These are phyloP conservation scores for Pelagophyceae sp. DNA, from an alignment of 352 stramenopile genomes.

Conservation along the genomic window DNA sequence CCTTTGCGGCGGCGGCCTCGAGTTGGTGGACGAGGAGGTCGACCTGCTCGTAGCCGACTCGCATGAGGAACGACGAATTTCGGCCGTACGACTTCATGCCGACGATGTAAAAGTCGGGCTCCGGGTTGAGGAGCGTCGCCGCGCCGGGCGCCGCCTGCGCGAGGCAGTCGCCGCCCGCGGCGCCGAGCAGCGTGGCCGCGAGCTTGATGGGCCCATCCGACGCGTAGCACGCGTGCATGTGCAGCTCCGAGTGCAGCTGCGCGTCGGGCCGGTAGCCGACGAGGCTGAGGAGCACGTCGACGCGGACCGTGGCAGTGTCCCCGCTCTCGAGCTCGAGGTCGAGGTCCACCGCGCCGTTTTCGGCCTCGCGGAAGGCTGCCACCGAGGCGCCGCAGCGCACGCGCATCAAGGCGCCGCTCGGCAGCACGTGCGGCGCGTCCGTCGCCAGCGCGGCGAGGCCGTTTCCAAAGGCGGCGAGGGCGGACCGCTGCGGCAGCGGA, in stretches of 20 bases:
- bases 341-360: neutral
- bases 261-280: conserved; percentile 16
- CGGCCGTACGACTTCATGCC: conserved; percentile 27
- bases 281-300: conserved; percentile 5
- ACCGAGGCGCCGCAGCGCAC: neutral
- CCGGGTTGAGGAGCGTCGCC: conserved; percentile 21
- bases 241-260: conserved; percentile 9
- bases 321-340: conserved; percentile 2
- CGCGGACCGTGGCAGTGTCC: neutral
- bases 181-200: conserved; percentile 11
- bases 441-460: neutral
- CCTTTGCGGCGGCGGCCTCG: no score
- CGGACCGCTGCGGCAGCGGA: conserved; percentile 1
- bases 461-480: conserved; percentile 5
- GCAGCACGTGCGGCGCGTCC: neutral
- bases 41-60: conserved; percentile 24
- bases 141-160: conserved; percentile 15
- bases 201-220: conserved; percentile 25
- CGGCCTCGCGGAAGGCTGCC: neutral
- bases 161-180: conserved; percentile 22
- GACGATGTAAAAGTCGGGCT: conserved; percentile 20
- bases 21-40: conserved; percentile 1
- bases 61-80: conserved; percentile 22
- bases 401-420: conserved; percentile 4
- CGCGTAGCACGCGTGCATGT: conserved; percentile 26